A percentile compares a stretch with the other conserved stretches of the same genome.
phyloP scores from a whole-genome alignment of 2,329 filamentous ascomycete species.

The Fusarium metavorans region DNA sequence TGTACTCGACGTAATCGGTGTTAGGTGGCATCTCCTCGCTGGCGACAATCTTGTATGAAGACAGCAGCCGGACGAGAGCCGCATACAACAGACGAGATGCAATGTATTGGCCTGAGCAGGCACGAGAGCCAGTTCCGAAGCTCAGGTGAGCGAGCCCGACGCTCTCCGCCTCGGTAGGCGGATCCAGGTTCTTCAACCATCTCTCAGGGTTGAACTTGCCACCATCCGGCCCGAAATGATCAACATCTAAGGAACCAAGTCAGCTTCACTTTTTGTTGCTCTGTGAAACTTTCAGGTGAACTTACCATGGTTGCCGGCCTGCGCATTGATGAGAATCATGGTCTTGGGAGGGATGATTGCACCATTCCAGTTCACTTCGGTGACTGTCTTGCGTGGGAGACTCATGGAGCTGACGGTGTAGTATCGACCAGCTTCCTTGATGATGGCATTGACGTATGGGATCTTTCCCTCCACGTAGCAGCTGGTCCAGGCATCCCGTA shows the following conservation, averaged over 20 bases:
- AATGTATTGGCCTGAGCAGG: slow-evolving; percentile 64
- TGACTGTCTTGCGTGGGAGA: slow-evolving; percentile 62
- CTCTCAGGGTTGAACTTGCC: slow-evolving; percentile 61
- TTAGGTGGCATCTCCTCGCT: slow-evolving; percentile 64
- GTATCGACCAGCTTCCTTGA: slow-evolving; percentile 65
- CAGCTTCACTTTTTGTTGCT: not conserved
- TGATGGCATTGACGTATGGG: slow-evolving; percentile 60
- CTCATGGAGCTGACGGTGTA: slow-evolving; percentile 67
- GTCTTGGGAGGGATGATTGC: slow-evolving; percentile 63
- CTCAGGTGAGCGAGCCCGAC: slow-evolving; percentile 57
- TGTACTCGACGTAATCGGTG: slow-evolving; percentile 73
- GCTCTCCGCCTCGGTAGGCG: slow-evolving; percentile 48
- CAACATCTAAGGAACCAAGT: slow-evolving; percentile 52
- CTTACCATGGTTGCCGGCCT: slow-evolving; percentile 65
- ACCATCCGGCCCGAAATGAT: slow-evolving; percentile 61
- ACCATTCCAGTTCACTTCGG: slow-evolving; percentile 63
- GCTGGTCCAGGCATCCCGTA: slow-evolving; percentile 59
- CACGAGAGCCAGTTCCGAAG: slow-evolving; percentile 64
- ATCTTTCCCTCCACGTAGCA: slow-evolving; percentile 60
- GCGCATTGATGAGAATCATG: slow-evolving; percentile 67
- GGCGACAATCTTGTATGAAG: slow-evolving; percentile 62
- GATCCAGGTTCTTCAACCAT: slow-evolving; percentile 56
- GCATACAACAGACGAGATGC: slow-evolving; percentile 63
- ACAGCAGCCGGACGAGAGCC: slow-evolving; percentile 61
- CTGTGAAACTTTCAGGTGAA: not conserved